Conservation (phyloP, 2,329 filamentous ascomycete species). For the Nothophoma quercina region DNA sequence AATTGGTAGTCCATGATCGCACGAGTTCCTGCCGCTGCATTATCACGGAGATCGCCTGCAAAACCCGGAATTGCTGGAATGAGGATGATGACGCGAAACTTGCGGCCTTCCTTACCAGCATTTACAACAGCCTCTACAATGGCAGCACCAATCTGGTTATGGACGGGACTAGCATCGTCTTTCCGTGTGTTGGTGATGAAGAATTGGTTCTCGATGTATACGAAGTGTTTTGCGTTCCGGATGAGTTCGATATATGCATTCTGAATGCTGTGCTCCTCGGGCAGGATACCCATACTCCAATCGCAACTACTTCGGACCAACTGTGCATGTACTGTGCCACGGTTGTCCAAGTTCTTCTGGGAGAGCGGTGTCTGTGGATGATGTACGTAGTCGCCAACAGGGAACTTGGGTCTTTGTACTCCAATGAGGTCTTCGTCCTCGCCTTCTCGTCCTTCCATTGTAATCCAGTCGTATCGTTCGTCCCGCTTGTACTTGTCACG, state of each 20-base stretch:
- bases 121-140: slow-evolving; percentile 90
- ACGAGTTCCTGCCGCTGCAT: slow-evolving; percentile 80
- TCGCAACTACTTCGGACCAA: slow-evolving; percentile 89
- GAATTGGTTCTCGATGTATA: slow-evolving; percentile 99
- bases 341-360: slow-evolving; percentile 64
- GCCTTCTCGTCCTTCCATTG: slow-evolving; percentile 76
- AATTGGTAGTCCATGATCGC: slow-evolving; percentile 99
- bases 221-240: slow-evolving; percentile 84
- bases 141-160: slow-evolving; percentile 85
- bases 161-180: slow-evolving; percentile 82
- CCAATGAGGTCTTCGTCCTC: slow-evolving; percentile 85
- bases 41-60: slow-evolving; percentile 84
- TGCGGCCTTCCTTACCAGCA: slow-evolving; percentile 81
- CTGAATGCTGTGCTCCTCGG: slow-evolving; percentile 81
- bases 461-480: slow-evolving; percentile 82
- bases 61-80: slow-evolving; percentile 95
- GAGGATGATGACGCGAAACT: slow-evolving; percentile 88
- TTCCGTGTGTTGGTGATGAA: slow-evolving; percentile 83
- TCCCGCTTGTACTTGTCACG: slow-evolving; percentile 97
- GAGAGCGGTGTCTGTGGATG: slow-evolving; percentile 78
- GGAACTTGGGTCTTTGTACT: slow-evolving; percentile 87
- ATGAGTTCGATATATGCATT: slow-evolving; percentile 89
- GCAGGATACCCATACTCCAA: slow-evolving; percentile 90
- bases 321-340: slow-evolving; percentile 82
- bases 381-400: slow-evolving; percentile 84